These are phyloP conservation scores for Buxus sempervirens DNA, from an alignment of 164 flowering plant genomes.

Conservation along the genomic window DNA sequence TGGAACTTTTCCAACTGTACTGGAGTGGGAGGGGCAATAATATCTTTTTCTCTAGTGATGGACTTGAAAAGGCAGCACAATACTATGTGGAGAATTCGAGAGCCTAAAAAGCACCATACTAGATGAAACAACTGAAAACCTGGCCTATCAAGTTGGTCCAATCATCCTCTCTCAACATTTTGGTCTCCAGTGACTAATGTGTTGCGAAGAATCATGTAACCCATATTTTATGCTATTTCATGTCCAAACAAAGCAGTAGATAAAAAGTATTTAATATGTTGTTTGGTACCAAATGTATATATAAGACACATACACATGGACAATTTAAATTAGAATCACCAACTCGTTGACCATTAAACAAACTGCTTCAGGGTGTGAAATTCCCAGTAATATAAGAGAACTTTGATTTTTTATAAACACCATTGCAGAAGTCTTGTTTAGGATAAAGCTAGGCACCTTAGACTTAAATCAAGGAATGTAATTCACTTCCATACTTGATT, in stretches of 20 bases:
- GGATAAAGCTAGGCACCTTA: background rate
- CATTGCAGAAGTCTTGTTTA: no score
- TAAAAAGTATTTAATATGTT: background rate
- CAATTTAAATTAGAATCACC: no score
- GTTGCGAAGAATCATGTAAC: background rate
- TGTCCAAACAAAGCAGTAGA: slow-evolving; percentile 1
- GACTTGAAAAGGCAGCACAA: slow-evolving; percentile 2
- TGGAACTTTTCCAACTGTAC: slow-evolving; percentile 30
- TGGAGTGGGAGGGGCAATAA: slow-evolving; percentile 25
- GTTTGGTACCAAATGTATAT: background rate
- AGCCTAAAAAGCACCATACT: background rate
- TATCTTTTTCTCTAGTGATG: slow-evolving; percentile 8
- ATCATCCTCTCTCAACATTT: background rate
- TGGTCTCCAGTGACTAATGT: background rate
- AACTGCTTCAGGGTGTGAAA: background rate
- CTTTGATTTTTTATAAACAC: no score
- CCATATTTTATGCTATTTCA: background rate
- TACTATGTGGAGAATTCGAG: slow-evolving; percentile 9
- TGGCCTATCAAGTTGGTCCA: background rate
- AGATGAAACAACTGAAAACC: slow-evolving; percentile 2
- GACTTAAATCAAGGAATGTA: background rate
- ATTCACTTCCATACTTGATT: background rate
- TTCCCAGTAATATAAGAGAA: background rate
- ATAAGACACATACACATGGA: background rate
- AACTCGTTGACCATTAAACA: background rate